Base-by-base conservation (phyloP, 1,284 basidiomycete genomes). In the Porphyrellus sp. region DNA sequence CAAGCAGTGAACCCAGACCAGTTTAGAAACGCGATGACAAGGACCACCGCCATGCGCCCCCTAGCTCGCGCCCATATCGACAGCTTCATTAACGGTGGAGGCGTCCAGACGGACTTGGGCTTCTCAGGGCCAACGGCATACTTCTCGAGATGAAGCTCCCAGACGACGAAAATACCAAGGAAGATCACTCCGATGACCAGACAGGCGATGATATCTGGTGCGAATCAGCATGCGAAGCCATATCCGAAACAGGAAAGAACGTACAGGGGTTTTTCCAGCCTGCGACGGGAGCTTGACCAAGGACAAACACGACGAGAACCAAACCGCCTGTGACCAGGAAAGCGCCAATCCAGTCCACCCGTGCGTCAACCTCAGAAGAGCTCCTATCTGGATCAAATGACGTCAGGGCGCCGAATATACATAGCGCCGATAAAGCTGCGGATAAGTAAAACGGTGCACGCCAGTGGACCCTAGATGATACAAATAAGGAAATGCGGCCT, bases 341-440 rank as follows among this genome's bases (percentile, higher is more conserved):
- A 0, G 87, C 88, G 5, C 93, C 93, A 20, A 91, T 63, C 89
- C 90, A 94, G 64, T 97, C 93, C 0, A 96, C 75, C 0, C 87
- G 76, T 23, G 71, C 72, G 58, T 90, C 85, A 0, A 24, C 39
- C 52, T 81, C 79, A 5, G 64, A 58, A 0, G 77, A 77, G 1
- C 73, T 72, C 5, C 63, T 20, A 57, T 85, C 83, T 0, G 69
- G 52, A 35, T 86, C 83, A 33, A 92, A 78, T 6, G 76, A 74
- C 15, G 81, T 52, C 0, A 77, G 59, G 0, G 78, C 87, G 0
- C 76, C 71, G 0, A 82, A 33, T 2, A 77, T 70, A 30, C 81
- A 80, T 4, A 81, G 54, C 2, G 74, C 69, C 1, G 79, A 78
- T 11, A 87, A 55, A 0, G 77, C 86, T 0, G 80, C 75, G 8